Evolutionary conservation across 306 rosid species (phyloP).

Genomic region (Cicer arietinum): DNA sequence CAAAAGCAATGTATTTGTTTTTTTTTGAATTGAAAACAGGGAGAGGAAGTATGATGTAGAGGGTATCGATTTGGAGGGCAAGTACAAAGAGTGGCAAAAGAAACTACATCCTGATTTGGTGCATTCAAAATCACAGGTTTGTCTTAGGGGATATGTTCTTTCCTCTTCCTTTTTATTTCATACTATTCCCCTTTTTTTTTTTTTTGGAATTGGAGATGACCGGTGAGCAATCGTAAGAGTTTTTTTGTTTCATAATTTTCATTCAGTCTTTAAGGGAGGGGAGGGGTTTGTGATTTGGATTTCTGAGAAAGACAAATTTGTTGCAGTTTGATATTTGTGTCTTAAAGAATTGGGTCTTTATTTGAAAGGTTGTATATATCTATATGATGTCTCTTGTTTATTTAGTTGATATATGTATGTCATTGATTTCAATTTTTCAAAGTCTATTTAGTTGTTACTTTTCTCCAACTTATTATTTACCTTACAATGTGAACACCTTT

Average conservation of each 20-base stretch:
- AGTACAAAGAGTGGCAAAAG: constrained; percentile 96
- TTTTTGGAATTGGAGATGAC: neutral
- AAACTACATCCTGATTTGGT: constrained; percentile 96
- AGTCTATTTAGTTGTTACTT: neutral
- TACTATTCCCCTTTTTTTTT: neutral
- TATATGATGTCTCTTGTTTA: neutral
- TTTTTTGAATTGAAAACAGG: constrained; percentile 48
- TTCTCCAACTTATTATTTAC: neutral
- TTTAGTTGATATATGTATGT: neutral
- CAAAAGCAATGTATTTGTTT: neutral
- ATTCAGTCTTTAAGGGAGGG: constrained; percentile 10
- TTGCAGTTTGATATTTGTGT: neutral
- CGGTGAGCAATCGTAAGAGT: neutral
- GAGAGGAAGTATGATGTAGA: constrained; percentile 73
- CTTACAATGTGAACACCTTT: neutral
- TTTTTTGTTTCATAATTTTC: neutral
- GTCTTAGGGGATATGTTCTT: constrained; percentile 35
- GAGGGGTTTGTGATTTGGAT: neutral
- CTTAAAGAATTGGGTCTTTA: neutral
- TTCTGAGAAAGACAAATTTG: neutral
- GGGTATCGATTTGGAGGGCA: constrained; percentile 69
- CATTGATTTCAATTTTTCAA: too few relatives aligned
- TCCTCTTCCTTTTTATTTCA: constrained; percentile 5
- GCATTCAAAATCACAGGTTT: constrained; percentile 90
- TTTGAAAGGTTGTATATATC: neutral